phyloP scores from a whole-genome alignment of 176 grass and related monocot genomes.

The sorghum (Sorghum bicolor) region DNA sequence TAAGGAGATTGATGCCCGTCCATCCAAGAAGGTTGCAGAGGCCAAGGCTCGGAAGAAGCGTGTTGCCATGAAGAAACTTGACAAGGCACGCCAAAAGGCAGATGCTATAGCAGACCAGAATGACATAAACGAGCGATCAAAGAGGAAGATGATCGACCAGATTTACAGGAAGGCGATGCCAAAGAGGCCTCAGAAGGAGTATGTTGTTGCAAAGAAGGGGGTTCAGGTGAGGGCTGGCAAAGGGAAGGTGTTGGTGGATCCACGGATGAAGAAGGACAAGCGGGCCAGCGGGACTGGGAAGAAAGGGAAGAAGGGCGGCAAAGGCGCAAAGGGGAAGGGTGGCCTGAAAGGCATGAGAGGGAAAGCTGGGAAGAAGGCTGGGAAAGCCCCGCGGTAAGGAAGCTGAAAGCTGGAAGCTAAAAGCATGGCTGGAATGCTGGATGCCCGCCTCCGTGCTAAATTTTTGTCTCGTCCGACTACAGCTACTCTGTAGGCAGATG shows the following conservation, averaged over 20 bases:
- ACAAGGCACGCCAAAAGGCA: conserved; percentile 83
- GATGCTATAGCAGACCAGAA: conserved; percentile 72
- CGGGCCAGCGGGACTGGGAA: conserved; percentile 45
- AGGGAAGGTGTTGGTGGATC: conserved; percentile 83
- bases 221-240: conserved; percentile 61
- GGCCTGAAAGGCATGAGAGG: conserved; percentile 36
- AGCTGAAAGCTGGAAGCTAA: background rate
- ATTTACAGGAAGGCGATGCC: conserved; percentile 84
- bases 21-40: conserved; percentile 87
- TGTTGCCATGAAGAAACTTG: conserved; percentile 55
- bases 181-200: conserved; percentile 87
- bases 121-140: conserved; percentile 72
- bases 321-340: conserved; percentile 41
- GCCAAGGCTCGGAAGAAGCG: conserved; percentile 96
- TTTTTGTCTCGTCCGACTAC: background rate
- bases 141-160: conserved; percentile 87
- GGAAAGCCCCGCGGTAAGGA: conserved; percentile 29
- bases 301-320: conserved; percentile 53
- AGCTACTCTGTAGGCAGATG: background rate
- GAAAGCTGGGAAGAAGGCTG: conserved; percentile 30
- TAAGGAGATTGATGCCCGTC: conserved; percentile 85
- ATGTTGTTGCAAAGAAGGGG: conserved; percentile 90
- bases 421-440: background rate
- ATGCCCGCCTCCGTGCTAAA: background rate
- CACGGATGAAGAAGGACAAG: conserved; percentile 91